A percentile compares a stretch with the other conserved stretches of the same genome.
phyloP scores from a whole-genome alignment of 768 basidiomycete genomes.

The Suillus bovinus region DNA sequence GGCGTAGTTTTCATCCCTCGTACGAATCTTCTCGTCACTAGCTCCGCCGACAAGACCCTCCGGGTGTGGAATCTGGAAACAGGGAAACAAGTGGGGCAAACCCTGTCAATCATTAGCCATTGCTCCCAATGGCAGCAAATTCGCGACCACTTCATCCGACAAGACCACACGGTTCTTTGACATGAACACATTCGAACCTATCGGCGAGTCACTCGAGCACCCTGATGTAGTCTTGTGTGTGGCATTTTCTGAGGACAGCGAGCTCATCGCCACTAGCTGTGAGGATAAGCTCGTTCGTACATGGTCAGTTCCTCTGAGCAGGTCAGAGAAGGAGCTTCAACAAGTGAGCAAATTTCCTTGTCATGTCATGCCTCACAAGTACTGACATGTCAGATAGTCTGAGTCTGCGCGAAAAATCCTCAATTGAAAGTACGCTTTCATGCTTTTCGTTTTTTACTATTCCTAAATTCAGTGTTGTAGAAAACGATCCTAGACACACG shows the following conservation, averaged over 20 bases:
- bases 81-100: not conserved
- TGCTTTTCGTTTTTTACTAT: no score
- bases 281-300: not conserved
- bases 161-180: not conserved
- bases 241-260: not conserved
- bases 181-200: not conserved
- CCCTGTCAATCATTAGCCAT: not conserved
- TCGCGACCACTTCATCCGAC: not conserved
- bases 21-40: not conserved
- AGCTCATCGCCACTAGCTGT: not conserved
- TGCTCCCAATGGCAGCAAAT: not conserved
- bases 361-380: no score
- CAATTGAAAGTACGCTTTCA: no score
- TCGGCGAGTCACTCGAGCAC: not conserved
- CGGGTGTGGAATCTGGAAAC: not conserved
- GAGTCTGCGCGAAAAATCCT: no score
- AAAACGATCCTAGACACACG: no score
- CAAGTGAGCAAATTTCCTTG: not conserved
- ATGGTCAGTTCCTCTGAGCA: not conserved
- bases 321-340: not conserved
- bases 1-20: not conserved
- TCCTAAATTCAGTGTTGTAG: no score
- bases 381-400: no score
- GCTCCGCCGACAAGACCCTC: not conserved
- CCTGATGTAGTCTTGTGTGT: not conserved